A percentile compares a stretch with the other conserved stretches of the same genome.
These are phyloP conservation scores for Panaeolus papilionaceus DNA, from an alignment of 768 basidiomycete species.

Conservation along the genomic window DNA sequence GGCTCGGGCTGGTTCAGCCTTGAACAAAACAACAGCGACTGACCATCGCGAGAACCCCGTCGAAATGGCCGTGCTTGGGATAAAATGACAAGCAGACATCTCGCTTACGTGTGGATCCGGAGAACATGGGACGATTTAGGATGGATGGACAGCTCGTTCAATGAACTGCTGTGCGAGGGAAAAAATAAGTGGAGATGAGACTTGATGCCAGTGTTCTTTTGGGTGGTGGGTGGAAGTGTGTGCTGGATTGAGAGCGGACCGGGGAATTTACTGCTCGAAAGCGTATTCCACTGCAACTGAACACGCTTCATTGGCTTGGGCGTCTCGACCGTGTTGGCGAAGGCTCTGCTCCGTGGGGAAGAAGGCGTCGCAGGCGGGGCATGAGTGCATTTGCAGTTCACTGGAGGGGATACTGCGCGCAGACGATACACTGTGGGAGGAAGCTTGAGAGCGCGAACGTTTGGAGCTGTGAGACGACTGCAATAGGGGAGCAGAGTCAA, in stretches of 20 bases:
- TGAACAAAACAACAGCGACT: neutral
- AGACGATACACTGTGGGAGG: constrained; percentile 23
- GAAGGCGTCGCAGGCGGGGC: constrained; percentile 76
- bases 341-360: constrained; percentile 67
- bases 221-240: constrained; percentile 6
- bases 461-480: constrained; percentile 63
- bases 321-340: constrained; percentile 63
- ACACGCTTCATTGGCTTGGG: constrained; percentile 70
- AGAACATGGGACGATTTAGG: constrained; percentile 5
- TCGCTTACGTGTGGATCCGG: constrained; percentile 14
- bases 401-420: constrained; percentile 40
- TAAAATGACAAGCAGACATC: neutral
- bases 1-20: constrained; percentile 1
- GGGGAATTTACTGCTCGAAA: constrained; percentile 49
- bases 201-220: neutral
- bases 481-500: constrained; percentile 19
- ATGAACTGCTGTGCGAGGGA: constrained; percentile 12
- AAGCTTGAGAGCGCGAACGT: constrained; percentile 55
- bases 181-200: constrained; percentile 1
- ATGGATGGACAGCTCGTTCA: constrained; percentile 1
- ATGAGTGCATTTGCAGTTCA: constrained; percentile 61
- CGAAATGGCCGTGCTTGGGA: constrained; percentile 7
- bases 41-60: constrained; percentile 7
- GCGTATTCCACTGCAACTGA: constrained; percentile 76
- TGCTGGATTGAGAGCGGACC: neutral